phyloP scores from a whole-genome alignment of 176 grass and related monocot species.

The Aegilops sharonensis region DNA sequence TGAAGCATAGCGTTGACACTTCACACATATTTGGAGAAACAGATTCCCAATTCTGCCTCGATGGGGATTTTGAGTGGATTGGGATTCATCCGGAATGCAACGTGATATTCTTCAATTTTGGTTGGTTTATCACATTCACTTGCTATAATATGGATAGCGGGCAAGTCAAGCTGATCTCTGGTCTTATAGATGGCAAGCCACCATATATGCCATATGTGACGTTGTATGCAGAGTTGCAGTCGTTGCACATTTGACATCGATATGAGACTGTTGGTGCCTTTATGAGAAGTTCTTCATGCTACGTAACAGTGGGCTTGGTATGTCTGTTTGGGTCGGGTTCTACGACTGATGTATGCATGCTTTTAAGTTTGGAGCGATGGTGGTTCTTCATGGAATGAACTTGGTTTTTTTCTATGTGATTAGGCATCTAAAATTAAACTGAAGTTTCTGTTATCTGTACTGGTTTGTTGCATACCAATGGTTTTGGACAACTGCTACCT shows the following conservation, averaged over 20 bases:
- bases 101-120: background rate
- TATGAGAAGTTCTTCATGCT: background rate
- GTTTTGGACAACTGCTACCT: background rate
- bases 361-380: background rate
- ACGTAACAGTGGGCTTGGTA: background rate
- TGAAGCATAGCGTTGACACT: too few relatives aligned
- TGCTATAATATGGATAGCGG: background rate
- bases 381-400: background rate
- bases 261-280: background rate
- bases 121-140: background rate
- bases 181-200: background rate
- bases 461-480: background rate
- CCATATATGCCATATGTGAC: slow-evolving; percentile 1
- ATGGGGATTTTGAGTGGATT: background rate
- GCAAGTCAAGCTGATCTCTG: background rate
- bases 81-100: background rate
- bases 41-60: background rate
- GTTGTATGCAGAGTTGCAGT: background rate
- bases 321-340: background rate
- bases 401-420: background rate
- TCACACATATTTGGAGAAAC: too few relatives aligned
- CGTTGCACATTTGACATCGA: background rate
- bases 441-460: background rate
- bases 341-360: background rate
- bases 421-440: background rate